Evolutionary conservation across 805 yeast genomes (phyloP), one percentile per base, ranked within the genome.

Genomic region (Sugiyamaella lignohabitans): DNA sequence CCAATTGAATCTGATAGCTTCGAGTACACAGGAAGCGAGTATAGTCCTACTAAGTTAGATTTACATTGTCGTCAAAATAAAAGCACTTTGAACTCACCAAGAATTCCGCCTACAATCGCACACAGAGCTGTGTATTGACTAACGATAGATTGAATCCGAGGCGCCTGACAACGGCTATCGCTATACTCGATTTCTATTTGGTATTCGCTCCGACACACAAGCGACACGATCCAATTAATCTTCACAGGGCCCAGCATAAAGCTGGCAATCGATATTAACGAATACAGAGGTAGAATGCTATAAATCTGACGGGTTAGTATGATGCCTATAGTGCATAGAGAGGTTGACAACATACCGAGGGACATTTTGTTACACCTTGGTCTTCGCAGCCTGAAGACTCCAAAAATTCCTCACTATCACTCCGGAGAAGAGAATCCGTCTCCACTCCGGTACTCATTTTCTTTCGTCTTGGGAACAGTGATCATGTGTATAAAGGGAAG

Each of bases 201-300:
- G 23, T 49, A 49, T 11, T 38, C 16, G 24, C 29, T 30, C 4
- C 49, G 22, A 34, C 55, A 52, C 4, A 50, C 53, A 34, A 52
- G 20, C 19, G 53, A 41, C 17, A 50, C 38, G 2, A 43, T 50
- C 55, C 55, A 52, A 34, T 52, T 52, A 29, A 52, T 40, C 42
- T 37, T 38, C 2, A 52, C 50, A 16, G 50, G 50, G 14, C 21
- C 44, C 36, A 47, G 30, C 46, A 43, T 43, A 14, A 29, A 35
- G 8, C 18, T 35, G 5, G 46, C 38, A 5, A 43, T 16, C 5
- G 46, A 34, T 5, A 43, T 35, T 14, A 43, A 38, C 2, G 41
- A 43, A 10, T 43, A 35, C 14, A 43, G 14, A 17, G 46, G 46
- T n/a, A 43, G 20, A 3, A 40, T 32, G n/a, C 37, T 40, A 24